Percentiles rank a stretch among this genome's conserved stretches.
Evolutionary conservation across 2,329 filamentous ascomycete species (phyloP).

Genomic region (Paecilomyces sp.): DNA sequence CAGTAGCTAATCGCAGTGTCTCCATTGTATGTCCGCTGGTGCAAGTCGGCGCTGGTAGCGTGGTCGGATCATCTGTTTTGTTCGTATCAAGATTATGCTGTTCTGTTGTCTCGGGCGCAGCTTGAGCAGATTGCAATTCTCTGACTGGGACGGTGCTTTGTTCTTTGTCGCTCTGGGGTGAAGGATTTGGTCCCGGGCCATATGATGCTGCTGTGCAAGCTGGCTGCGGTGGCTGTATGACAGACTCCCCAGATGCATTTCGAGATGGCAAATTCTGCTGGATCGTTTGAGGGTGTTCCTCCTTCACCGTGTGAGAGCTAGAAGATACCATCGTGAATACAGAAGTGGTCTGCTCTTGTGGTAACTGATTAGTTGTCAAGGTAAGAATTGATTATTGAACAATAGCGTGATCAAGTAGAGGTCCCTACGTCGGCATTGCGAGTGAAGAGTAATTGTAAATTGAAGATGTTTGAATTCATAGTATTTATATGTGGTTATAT

Average conservation of each 20-base stretch:
- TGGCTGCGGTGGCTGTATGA: background rate
- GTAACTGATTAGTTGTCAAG: background rate
- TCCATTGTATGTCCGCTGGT: background rate
- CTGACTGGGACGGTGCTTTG: background rate
- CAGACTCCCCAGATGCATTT: background rate
- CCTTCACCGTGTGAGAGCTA: background rate
- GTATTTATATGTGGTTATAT: background rate
- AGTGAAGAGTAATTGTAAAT: too few relatives aligned
- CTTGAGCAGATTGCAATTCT: background rate
- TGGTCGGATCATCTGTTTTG: background rate
- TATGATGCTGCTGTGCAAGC: background rate
- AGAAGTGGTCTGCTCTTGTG: background rate
- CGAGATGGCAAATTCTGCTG: background rate
- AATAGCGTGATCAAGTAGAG: too few relatives aligned
- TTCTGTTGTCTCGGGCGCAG: background rate
- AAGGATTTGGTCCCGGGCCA: background rate
- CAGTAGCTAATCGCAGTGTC: background rate
- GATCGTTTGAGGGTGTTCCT: background rate
- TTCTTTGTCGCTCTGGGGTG: background rate
- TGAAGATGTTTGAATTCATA: background rate
- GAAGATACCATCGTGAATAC: conserved; percentile 1
- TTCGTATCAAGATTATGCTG: background rate
- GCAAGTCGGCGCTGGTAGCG: background rate
- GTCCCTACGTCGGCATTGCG: too few relatives aligned
- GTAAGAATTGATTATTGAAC: background rate